Evolutionary conservation across 192 early-diverging fungal genomes (phyloP).

Genomic region (Jimgerdemannia flammicorona): DNA sequence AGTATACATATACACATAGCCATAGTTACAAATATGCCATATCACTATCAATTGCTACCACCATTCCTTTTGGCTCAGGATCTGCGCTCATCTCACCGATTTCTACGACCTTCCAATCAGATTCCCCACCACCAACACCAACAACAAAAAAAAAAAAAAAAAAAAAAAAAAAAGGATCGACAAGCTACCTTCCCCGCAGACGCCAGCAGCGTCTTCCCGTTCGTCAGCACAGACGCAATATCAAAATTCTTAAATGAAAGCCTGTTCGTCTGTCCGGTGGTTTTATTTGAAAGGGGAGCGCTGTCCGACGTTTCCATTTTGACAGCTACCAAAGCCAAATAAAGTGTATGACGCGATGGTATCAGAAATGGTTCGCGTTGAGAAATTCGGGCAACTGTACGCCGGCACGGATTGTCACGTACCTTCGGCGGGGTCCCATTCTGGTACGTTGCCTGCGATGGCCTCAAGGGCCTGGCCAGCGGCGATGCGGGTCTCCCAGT

Average conservation of each 20-base stretch:
- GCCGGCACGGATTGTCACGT: not conserved
- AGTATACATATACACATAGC: not conserved
- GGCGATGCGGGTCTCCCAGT: constrained; percentile 96
- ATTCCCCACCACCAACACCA: too few species aligned
- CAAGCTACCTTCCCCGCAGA: constrained; percentile 65
- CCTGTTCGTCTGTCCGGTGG: constrained; percentile 34
- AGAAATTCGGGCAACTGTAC: too few species aligned
- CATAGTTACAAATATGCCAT: too few species aligned
- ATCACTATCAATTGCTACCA: too few species aligned
- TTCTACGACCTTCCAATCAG: too few species aligned
- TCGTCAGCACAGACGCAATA: constrained; percentile 73
- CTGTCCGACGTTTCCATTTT: not conserved
- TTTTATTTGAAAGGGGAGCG: not conserved
- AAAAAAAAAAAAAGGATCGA: too few species aligned
- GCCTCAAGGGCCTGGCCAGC: constrained; percentile 88
- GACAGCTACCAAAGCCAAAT: not conserved
- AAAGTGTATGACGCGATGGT: too few species aligned
- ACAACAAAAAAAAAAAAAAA: too few species aligned
- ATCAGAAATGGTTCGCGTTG: too few species aligned
- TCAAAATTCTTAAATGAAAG: constrained; percentile 80
- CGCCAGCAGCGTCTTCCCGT: constrained; percentile 76
- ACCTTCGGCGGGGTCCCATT: constrained; percentile 67
- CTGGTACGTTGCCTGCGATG: constrained; percentile 85
- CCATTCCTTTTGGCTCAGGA: too few species aligned
- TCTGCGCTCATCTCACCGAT: too few species aligned